Evolutionary conservation across 495 filamentous ascomycete genomes (phyloP).

Genomic region (Xylaria sp.): DNA sequence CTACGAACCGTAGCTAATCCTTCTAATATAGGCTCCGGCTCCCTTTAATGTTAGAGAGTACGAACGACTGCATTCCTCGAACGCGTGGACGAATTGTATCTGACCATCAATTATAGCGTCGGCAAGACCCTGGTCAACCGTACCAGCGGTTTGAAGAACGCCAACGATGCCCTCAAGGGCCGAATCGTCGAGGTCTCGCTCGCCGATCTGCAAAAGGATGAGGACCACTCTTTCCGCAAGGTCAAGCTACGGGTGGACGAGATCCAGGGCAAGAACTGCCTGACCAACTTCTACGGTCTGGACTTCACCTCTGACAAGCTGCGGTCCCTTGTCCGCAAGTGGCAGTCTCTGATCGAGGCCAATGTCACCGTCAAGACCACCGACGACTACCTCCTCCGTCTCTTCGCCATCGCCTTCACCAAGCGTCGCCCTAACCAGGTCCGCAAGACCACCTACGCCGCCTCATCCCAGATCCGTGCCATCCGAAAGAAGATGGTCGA

Average conservation of each 20-base stretch:
- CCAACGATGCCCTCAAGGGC: slow-evolving; percentile 97
- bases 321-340: slow-evolving; percentile 97
- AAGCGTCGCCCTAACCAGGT: slow-evolving; percentile 98
- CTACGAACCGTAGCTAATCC: slow-evolving; percentile 8
- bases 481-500: slow-evolving; percentile 99
- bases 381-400: slow-evolving; percentile 97
- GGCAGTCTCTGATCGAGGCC: slow-evolving; percentile 98
- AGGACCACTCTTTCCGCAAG: slow-evolving; percentile 99
- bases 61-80: slow-evolving; percentile 46
- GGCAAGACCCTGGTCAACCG: slow-evolving; percentile 99
- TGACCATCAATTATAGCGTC: slow-evolving; percentile 68
- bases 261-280: slow-evolving; percentile 99
- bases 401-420: slow-evolving; percentile 99
- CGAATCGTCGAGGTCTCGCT: slow-evolving; percentile 98
- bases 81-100: slow-evolving; percentile 30
- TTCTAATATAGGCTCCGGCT: slow-evolving; percentile 75
- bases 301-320: slow-evolving; percentile 99
- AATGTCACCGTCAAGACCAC: slow-evolving; percentile 99
- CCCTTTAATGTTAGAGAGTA: slow-evolving; percentile 98
- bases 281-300: slow-evolving; percentile 99
- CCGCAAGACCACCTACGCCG: slow-evolving; percentile 99
- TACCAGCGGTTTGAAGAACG: slow-evolving; percentile 99
- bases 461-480: slow-evolving; percentile 91
- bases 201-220: slow-evolving; percentile 98
- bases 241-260: slow-evolving; percentile 98